These are phyloP conservation scores for Diddensiella santjacobensis DNA, from an alignment of 805 yeast species.

Conservation along the genomic window DNA sequence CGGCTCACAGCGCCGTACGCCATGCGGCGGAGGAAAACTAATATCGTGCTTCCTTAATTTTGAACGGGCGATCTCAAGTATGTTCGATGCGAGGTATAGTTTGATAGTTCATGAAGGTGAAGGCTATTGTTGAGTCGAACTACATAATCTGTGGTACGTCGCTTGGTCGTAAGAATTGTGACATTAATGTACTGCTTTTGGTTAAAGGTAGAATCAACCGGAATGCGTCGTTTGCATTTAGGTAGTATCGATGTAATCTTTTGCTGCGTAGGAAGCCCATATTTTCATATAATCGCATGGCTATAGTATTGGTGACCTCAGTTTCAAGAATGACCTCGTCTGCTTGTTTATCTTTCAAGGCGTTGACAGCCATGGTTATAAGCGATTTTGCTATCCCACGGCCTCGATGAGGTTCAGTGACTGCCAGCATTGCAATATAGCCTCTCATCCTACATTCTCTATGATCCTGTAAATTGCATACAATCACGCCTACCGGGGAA, in stretches of 20 bases:
- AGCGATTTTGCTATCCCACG: constrained; percentile 76
- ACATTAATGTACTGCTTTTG: constrained; percentile 44
- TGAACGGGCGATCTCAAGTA: too few relatives aligned
- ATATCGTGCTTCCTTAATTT: too few relatives aligned
- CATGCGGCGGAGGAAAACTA: too few relatives aligned
- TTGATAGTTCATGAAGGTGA: too few relatives aligned
- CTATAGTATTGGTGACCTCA: constrained; percentile 74
- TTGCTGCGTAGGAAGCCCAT: constrained; percentile 73
- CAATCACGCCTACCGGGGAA: constrained; percentile 67
- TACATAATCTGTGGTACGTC: constrained; percentile 1
- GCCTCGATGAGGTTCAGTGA: constrained; percentile 66
- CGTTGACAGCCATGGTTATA: constrained; percentile 56
- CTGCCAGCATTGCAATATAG: constrained; percentile 95
- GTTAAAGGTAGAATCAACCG: constrained; percentile 79
- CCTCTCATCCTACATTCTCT: constrained; percentile 73
- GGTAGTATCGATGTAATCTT: constrained; percentile 78
- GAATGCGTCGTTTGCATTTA: constrained; percentile 91
- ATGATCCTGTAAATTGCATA: constrained; percentile 78
- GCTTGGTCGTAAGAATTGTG: constrained; percentile 24
- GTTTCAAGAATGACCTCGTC: constrained; percentile 95
- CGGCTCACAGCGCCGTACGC: too few relatives aligned
- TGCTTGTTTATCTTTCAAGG: constrained; percentile 60
- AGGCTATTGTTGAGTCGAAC: too few relatives aligned
- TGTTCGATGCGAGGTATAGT: too few relatives aligned
- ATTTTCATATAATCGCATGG: constrained; percentile 64